A percentile compares a stretch with the other conserved stretches of the same genome.
Evolutionary conservation across 176 grass and related monocot genomes (phyloP).

Genomic region (Triticum urartu): DNA sequence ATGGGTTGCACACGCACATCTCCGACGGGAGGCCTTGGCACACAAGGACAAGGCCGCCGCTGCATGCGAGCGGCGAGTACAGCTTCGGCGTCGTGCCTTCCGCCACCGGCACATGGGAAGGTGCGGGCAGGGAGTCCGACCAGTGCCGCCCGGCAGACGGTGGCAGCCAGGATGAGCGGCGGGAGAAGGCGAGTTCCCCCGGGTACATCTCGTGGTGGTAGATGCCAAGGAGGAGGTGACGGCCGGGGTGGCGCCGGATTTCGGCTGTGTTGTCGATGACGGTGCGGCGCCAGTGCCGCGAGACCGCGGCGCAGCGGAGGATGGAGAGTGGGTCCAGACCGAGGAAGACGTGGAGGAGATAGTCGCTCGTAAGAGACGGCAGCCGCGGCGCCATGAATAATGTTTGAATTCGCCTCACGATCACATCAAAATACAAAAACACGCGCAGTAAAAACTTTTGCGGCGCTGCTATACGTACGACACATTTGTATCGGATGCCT

Average conservation of each 20-base stretch:
- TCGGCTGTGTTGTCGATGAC: neutral
- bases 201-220: conserved; percentile 1
- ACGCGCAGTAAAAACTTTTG: too few species aligned
- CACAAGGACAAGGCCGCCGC: neutral
- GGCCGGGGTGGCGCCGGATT: neutral
- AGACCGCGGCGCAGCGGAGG: neutral
- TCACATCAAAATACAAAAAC: too few species aligned
- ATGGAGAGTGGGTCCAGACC: neutral
- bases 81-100: neutral
- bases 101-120: neutral
- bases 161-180: neutral
- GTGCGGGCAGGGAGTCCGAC: neutral
- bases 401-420: too few species aligned
- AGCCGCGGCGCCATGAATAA: neutral
- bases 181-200: neutral
- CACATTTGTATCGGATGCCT: too few species aligned
- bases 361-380: neutral
- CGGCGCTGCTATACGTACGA: too few species aligned
- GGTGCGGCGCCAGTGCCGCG: neutral
- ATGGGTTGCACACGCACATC: neutral
- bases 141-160: neutral
- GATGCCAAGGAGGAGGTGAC: neutral
- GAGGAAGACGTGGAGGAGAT: conserved; percentile 24
- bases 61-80: neutral
- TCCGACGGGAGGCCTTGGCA: neutral